These are phyloP conservation scores for Porphyrellus sp. DNA, from an alignment of 1,284 basidiomycete genomes.

Conservation along the genomic window DNA sequence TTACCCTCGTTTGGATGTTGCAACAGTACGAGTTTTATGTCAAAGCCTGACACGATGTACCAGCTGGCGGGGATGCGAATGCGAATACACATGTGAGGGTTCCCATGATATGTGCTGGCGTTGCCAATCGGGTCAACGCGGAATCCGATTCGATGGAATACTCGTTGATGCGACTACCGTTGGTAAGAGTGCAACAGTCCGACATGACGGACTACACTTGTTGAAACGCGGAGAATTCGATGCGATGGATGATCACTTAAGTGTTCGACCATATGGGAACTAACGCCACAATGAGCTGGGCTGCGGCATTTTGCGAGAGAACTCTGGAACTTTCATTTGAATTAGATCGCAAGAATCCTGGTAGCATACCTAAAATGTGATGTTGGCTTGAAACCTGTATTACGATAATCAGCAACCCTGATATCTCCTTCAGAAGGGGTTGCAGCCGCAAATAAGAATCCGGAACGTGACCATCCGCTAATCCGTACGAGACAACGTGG, in stretches of 20 bases:
- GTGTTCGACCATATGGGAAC: background rate
- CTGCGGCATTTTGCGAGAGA: constrained; percentile 1
- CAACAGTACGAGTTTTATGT: constrained; percentile 72
- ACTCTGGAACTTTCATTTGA: constrained; percentile 1
- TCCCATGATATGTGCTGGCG: background rate
- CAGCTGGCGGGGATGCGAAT: background rate
- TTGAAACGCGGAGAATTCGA: constrained; percentile 17
- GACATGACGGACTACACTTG: constrained; percentile 6
- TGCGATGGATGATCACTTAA: background rate
- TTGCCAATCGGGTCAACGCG: constrained; percentile 13
- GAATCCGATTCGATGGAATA: background rate
- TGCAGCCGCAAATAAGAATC: background rate
- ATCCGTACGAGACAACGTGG: background rate
- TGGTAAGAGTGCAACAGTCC: background rate
- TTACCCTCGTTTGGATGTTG: constrained; percentile 80
- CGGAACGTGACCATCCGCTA: background rate
- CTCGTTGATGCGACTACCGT: background rate
- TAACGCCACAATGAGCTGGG: background rate
- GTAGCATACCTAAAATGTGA: background rate
- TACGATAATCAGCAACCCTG: constrained; percentile 9
- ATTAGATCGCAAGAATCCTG: background rate
- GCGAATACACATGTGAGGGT: constrained; percentile 4
- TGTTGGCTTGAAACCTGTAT: constrained; percentile 15
- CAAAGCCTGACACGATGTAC: constrained; percentile 21
- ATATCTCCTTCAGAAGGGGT: background rate